Percentiles rank a stretch among this genome's conserved stretches.
phyloP scores from a whole-genome alignment of 495 filamentous ascomycete species.

The Hamigera avellanea region DNA sequence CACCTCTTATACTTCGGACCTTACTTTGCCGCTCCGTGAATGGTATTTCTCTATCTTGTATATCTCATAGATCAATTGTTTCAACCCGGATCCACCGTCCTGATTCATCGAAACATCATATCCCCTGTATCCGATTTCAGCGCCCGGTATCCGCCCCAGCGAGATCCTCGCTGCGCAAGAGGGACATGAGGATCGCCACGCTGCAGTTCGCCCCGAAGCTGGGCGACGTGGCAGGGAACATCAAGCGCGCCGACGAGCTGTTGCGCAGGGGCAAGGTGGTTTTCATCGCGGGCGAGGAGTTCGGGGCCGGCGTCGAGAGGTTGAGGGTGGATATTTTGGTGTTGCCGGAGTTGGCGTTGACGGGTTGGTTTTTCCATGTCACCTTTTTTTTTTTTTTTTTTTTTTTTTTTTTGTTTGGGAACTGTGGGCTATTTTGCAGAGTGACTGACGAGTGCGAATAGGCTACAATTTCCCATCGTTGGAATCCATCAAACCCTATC shows the following conservation, averaged over 20 bases:
- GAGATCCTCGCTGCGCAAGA: background rate
- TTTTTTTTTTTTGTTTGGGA: background rate
- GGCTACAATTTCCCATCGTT: constrained; percentile 87
- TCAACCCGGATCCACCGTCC: no score
- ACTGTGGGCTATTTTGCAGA: no score
- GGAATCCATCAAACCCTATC: constrained; percentile 61
- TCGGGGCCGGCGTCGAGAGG: constrained; percentile 14
- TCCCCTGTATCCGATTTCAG: no score
- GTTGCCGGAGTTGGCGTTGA: constrained; percentile 80
- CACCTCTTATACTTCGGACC: no score
- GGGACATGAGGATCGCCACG: constrained; percentile 64
- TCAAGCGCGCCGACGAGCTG: constrained; percentile 60
- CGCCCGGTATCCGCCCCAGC: no score
- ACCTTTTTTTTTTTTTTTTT: background rate
- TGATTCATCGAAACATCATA: no score
- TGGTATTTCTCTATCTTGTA: no score
- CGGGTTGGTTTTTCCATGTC: constrained; percentile 43
- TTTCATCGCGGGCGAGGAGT: constrained; percentile 1
- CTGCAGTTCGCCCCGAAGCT: constrained; percentile 70
- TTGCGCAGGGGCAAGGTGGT: constrained; percentile 25
- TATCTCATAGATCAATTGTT: no score
- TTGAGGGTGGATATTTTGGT: constrained; percentile 49
- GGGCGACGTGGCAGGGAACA: constrained; percentile 66
- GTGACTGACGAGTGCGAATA: constrained; percentile 23
- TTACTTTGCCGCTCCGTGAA: no score